Evolutionary conservation across 495 filamentous ascomycete species (phyloP).

Genomic region (Penicillium mononematosum): DNA sequence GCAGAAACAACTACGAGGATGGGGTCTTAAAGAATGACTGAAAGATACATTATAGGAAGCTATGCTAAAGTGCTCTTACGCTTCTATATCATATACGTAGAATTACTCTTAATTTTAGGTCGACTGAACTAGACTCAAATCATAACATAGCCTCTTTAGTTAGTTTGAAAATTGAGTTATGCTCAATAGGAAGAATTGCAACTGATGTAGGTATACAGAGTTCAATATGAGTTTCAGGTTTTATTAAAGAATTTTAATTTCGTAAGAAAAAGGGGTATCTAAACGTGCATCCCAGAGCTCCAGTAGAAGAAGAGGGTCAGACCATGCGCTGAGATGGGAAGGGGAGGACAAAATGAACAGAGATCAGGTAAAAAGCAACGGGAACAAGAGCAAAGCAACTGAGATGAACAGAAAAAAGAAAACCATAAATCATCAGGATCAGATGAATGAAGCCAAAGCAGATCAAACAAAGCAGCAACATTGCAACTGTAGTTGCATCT

Average conservation of each 20-base stretch:
- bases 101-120: too few species aligned
- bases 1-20: too few species aligned
- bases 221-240: not conserved
- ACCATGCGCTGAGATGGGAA: constrained; percentile 9
- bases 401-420: not conserved
- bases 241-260: constrained; percentile 4
- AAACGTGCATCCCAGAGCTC: constrained; percentile 25
- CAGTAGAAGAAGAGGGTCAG: constrained; percentile 9
- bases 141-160: too few species aligned
- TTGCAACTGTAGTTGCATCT: not conserved
- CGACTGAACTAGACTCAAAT: too few species aligned
- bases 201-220: not conserved
- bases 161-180: too few species aligned
- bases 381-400: not conserved
- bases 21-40: too few species aligned
- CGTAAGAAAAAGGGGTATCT: constrained; percentile 28
- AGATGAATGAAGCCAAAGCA: not conserved
- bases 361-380: not conserved
- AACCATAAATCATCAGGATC: constrained; percentile 1
- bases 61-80: too few species aligned
- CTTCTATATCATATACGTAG: too few species aligned
- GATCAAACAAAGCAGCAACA: not conserved
- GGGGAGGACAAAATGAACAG: not conserved
- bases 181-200: not conserved
- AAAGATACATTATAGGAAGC: too few species aligned